These are phyloP conservation scores for Metschnikowia colocasiae DNA, from an alignment of 805 yeast genomes.

Conservation along the genomic window DNA sequence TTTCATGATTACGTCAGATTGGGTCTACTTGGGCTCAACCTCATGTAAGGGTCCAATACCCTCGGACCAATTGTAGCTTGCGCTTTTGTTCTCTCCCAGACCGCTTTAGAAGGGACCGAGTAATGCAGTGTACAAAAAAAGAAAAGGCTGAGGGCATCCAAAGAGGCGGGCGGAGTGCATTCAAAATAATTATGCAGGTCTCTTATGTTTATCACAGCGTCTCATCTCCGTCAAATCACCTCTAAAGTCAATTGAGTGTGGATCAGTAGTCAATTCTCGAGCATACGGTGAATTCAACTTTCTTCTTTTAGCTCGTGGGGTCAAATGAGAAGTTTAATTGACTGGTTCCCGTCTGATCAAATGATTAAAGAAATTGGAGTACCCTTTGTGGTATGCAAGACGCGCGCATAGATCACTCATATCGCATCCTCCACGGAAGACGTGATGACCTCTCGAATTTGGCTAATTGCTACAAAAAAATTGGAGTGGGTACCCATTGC, in stretches of 20 bases:
- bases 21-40: neutral
- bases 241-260: neutral
- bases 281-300: neutral
- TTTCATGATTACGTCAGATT: neutral
- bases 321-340: neutral
- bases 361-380: neutral
- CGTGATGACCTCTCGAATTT: constrained; percentile 4
- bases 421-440: neutral
- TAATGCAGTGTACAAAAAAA: constrained; percentile 4
- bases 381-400: neutral
- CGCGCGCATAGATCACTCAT: constrained; percentile 8
- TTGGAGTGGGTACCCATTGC: neutral
- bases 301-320: neutral
- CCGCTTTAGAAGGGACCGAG: neutral
- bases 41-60: neutral
- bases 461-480: neutral
- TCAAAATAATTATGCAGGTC: neutral
- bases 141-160: constrained; percentile 2
- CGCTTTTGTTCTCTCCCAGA: neutral
- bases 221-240: neutral
- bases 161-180: constrained; percentile 3
- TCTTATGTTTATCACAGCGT: neutral
- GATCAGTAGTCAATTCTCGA: neutral
- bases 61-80: neutral
- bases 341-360: neutral